Conservation (phyloP, 2,329 filamentous ascomycete genomes). For the Intubia oerlemansii region DNA sequence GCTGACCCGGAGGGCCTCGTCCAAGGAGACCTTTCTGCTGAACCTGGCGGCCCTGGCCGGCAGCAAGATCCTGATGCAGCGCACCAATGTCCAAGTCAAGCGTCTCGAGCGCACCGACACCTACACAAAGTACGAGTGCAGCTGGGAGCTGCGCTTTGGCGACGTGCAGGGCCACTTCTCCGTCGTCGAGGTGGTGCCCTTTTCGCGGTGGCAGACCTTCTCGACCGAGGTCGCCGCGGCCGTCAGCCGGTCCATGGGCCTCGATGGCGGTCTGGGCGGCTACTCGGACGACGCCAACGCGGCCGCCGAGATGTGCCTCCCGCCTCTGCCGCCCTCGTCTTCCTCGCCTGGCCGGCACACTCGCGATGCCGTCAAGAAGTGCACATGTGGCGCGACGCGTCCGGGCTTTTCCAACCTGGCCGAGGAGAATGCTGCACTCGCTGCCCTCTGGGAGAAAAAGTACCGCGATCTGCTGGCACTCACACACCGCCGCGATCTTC, state of each 20-base stretch:
- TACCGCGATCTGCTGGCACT: conserved; percentile 37
- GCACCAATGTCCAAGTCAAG: conserved; percentile 18
- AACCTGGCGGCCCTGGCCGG: conserved; percentile 36
- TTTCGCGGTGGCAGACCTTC: conserved; percentile 17
- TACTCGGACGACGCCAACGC: too few species aligned
- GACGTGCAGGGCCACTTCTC: conserved; percentile 28
- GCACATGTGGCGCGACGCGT: too few species aligned
- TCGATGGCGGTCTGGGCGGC: background rate
- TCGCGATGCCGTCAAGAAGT: too few species aligned
- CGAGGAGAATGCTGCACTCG: conserved; percentile 9
- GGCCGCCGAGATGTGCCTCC: too few species aligned
- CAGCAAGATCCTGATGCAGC: conserved; percentile 25
- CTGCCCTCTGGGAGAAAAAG: conserved; percentile 26
- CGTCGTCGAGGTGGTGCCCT: conserved; percentile 26
- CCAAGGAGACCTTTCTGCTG: conserved; percentile 33
- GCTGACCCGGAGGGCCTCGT: conserved; percentile 23
- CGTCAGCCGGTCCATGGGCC: conserved; percentile 5
- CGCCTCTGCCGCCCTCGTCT: too few species aligned
- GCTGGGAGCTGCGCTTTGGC: conserved; percentile 35
- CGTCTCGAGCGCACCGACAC: conserved; percentile 21
- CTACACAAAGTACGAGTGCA: conserved; percentile 24
- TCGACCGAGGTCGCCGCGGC: conserved; percentile 2
- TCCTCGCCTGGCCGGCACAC: too few species aligned
- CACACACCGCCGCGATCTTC: too few species aligned
- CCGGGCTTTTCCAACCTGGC: background rate